Evolutionary conservation across 2,329 filamentous ascomycete species (phyloP).

Genomic region (Neonectria neomacrospora): DNA sequence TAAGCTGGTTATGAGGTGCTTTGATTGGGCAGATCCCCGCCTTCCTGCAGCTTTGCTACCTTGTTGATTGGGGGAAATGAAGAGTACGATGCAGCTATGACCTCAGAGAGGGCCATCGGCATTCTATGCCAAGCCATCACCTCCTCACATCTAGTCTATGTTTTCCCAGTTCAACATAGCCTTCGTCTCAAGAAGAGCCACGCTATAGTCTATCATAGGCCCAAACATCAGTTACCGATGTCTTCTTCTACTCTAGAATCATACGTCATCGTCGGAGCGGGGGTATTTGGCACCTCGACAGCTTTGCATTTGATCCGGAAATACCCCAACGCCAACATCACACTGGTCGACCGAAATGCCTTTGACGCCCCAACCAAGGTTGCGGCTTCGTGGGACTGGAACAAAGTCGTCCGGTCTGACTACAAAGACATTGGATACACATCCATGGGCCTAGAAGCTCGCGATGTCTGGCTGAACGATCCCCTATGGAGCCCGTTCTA

Average conservation of each 20-base stretch:
- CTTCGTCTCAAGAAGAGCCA: neutral
- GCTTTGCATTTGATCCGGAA: constrained; percentile 67
- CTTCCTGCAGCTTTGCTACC: too few relatives aligned
- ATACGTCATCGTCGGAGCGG: constrained; percentile 69
- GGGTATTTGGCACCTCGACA: constrained; percentile 71
- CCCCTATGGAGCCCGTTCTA: constrained; percentile 3
- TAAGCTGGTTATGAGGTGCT: neutral
- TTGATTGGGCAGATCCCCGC: neutral
- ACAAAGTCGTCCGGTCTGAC: constrained; percentile 39
- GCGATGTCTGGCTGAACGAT: neutral
- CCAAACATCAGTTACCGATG: neutral
- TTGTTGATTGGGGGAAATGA: neutral
- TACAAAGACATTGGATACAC: constrained; percentile 20
- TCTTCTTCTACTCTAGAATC: constrained; percentile 36
- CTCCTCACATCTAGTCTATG: neutral
- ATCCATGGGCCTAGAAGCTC: constrained; percentile 1
- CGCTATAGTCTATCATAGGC: neutral
- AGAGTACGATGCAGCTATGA: neutral
- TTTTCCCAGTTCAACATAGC: neutral
- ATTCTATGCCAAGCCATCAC: neutral
- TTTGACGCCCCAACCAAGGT: constrained; percentile 52
- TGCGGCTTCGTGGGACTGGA: constrained; percentile 24
- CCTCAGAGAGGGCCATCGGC: neutral
- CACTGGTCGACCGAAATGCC: constrained; percentile 65
- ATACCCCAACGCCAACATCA: constrained; percentile 60